Conservation (phyloP, 2,329 filamentous ascomycete species). For the Arthrobotrys megalospora region DNA sequence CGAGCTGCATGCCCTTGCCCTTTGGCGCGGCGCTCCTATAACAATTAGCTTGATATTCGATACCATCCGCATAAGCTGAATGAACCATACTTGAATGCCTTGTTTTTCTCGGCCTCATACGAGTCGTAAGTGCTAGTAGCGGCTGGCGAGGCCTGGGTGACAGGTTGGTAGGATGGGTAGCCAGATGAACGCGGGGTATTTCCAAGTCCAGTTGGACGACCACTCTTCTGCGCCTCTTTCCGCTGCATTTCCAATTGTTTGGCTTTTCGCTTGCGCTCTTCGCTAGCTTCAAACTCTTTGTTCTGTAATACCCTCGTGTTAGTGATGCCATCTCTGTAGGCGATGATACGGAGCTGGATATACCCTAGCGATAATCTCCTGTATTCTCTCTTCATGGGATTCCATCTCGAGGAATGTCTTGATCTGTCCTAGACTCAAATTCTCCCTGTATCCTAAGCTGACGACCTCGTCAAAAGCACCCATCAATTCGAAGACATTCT, state of each 20-base stretch:
- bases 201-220: slow-evolving; percentile 69
- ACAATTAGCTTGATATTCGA: slow-evolving; percentile 64
- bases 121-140: slow-evolving; percentile 88
- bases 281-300: slow-evolving; percentile 97
- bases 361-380: slow-evolving; percentile 95
- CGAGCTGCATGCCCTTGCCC: slow-evolving; percentile 98
- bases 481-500: slow-evolving; percentile 95
- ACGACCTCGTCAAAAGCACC: slow-evolving; percentile 98
- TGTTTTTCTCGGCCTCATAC: slow-evolving; percentile 98
- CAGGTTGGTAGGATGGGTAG: slow-evolving; percentile 91
- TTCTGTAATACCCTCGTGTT: slow-evolving; percentile 74
- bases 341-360: slow-evolving; percentile 63
- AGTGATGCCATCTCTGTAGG: slow-evolving; percentile 55
- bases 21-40: slow-evolving; percentile 77
- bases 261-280: slow-evolving; percentile 97
- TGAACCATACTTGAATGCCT: slow-evolving; percentile 79
- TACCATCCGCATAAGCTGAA: neutral
- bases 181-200: slow-evolving; percentile 78
- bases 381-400: slow-evolving; percentile 97
- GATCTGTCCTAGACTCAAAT: slow-evolving; percentile 95
- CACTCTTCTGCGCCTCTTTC: slow-evolving; percentile 89
- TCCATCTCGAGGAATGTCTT: slow-evolving; percentile 99
- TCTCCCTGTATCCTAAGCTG: slow-evolving; percentile 94
- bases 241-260: slow-evolving; percentile 99
- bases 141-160: slow-evolving; percentile 74